A percentile compares a stretch with the other conserved stretches of the same genome.
These are phyloP conservation scores for Apiotrichum gamsii DNA, from an alignment of 1,284 basidiomycete genomes.

Conservation along the genomic window DNA sequence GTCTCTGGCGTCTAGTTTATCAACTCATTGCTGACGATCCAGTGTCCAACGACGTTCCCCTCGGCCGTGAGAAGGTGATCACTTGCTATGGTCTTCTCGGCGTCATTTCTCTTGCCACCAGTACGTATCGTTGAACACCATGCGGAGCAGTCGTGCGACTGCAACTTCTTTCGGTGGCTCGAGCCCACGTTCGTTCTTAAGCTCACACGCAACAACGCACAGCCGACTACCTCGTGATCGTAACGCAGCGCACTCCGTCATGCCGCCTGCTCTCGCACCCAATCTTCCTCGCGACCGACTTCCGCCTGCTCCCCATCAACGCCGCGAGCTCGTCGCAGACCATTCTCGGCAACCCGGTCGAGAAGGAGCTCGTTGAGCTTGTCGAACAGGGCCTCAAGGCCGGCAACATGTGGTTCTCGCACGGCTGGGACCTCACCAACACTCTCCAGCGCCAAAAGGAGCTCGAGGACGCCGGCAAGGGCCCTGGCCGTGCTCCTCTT, in stretches of 20 bases:
- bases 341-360: conserved; percentile 63
- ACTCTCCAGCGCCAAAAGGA: conserved; percentile 75
- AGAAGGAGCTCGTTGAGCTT: conserved; percentile 78
- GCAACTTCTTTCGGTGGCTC: too few relatives aligned
- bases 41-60: conserved; percentile 40
- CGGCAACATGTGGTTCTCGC: conserved; percentile 83
- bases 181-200: too few relatives aligned
- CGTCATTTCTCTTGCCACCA: conserved; percentile 74
- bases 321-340: conserved; percentile 61
- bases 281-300: conserved; percentile 84
- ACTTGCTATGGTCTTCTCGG: conserved; percentile 77
- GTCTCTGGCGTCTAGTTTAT: not conserved
- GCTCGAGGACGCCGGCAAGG: conserved; percentile 60
- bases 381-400: conserved; percentile 76
- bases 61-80: conserved; percentile 48
- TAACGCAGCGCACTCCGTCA: conserved; percentile 75
- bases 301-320: conserved; percentile 78
- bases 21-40: not conserved
- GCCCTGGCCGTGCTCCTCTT: conserved; percentile 48
- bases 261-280: conserved; percentile 77
- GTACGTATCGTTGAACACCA: conserved; percentile 52
- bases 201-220: conserved; percentile 9
- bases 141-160: not conserved
- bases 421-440: conserved; percentile 84
- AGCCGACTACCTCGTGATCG: conserved; percentile 90